phyloP scores from a whole-genome alignment of 805 yeast genomes.

The Dipodascus geniculatus region DNA sequence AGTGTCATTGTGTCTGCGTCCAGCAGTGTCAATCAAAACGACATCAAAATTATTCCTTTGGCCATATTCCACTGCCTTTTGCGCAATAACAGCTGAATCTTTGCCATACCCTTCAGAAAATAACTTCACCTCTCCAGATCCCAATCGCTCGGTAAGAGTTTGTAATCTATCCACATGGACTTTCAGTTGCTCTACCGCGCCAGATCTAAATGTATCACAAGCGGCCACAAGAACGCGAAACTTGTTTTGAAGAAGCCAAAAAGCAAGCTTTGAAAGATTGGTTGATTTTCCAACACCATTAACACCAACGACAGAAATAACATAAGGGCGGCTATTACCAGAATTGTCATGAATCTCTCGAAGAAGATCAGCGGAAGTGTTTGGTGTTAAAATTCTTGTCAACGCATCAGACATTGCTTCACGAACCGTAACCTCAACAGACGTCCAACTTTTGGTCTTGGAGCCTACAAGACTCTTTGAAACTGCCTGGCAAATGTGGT shows the following conservation, averaged over 20 bases:
- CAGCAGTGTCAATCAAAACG: slow-evolving; percentile 93
- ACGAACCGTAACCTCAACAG: slow-evolving; percentile 61
- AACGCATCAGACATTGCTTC: slow-evolving; percentile 45
- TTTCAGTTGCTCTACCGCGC: slow-evolving; percentile 95
- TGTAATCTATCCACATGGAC: slow-evolving; percentile 83
- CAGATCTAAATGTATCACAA: slow-evolving; percentile 95
- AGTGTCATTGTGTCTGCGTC: slow-evolving; percentile 91
- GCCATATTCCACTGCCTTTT: slow-evolving; percentile 78
- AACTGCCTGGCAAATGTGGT: slow-evolving; percentile 55
- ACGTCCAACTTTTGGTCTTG: slow-evolving; percentile 60
- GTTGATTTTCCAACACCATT: slow-evolving; percentile 98
- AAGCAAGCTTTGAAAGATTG: slow-evolving; percentile 84
- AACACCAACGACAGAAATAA: slow-evolving; percentile 95
- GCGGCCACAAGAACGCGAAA: slow-evolving; percentile 84
- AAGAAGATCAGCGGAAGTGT: slow-evolving; percentile 75
- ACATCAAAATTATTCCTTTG: slow-evolving; percentile 61
- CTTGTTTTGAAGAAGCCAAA: slow-evolving; percentile 88
- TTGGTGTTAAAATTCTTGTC: slow-evolving; percentile 71
- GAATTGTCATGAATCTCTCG: slow-evolving; percentile 56
- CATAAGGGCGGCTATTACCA: slow-evolving; percentile 50
- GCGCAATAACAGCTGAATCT: slow-evolving; percentile 92
- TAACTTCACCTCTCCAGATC: slow-evolving; percentile 48
- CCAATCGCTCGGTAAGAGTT: slow-evolving; percentile 44
- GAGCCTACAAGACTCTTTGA: slow-evolving; percentile 60
- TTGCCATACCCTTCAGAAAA: slow-evolving; percentile 96